Evolutionary conservation across 768 basidiomycete species (phyloP).

Genomic region (Austroboletus festivus): DNA sequence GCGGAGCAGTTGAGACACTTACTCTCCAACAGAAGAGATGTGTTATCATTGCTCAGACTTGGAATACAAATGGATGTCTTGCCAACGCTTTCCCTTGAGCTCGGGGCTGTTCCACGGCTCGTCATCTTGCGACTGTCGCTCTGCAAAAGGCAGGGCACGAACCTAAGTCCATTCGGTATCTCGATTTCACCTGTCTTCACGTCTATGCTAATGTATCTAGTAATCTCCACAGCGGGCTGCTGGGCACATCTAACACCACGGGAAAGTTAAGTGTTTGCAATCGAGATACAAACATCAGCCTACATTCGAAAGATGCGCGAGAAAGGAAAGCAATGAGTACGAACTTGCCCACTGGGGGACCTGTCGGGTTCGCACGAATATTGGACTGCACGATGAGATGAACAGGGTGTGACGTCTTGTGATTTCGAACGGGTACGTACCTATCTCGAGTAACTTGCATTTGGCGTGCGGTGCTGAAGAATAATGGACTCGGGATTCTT

Average conservation of each 20-base stretch:
- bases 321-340: conserved; percentile 65
- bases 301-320: conserved; percentile 74
- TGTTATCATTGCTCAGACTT: conserved; percentile 12
- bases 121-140: conserved; percentile 4
- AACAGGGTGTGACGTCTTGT: conserved; percentile 1
- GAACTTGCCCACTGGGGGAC: conserved; percentile 18
- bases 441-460: conserved; percentile 67
- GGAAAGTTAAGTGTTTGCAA: too few species aligned
- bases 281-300: conserved; percentile 27
- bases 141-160: conserved; percentile 19
- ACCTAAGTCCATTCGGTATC: conserved; percentile 45
- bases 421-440: conserved; percentile 12
- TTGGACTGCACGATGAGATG: conserved; percentile 41
- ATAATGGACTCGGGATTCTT: not conserved
- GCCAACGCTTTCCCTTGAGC: conserved; percentile 34
- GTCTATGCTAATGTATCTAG: conserved; percentile 50
- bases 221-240: conserved; percentile 68
- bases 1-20: conserved; percentile 21
- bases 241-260: conserved; percentile 55
- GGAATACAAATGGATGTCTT: conserved; percentile 26
- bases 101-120: conserved; percentile 27
- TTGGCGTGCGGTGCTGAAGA: conserved; percentile 13
- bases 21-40: conserved; percentile 3
- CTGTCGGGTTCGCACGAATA: conserved; percentile 54
- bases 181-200: conserved; percentile 47